Evolutionary conservation across 2,329 filamentous ascomycete genomes (phyloP).

Genomic region (Mycosphaerella sp.): DNA sequence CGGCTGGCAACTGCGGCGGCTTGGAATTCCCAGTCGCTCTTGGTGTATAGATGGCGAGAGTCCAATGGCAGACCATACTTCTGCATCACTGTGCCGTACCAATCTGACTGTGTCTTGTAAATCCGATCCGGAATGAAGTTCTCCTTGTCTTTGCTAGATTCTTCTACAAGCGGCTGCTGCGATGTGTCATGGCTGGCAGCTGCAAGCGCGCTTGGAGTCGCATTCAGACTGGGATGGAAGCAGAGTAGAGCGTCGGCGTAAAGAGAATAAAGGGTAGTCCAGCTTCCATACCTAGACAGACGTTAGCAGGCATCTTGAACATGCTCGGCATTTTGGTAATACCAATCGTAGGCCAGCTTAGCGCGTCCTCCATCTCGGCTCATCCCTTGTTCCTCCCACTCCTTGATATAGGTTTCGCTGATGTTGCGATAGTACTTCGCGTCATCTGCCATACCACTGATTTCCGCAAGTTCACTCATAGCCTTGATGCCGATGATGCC

Average conservation of each 20-base stretch:
- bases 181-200: slow-evolving; percentile 1
- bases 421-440: slow-evolving; percentile 54
- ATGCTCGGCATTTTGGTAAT: neutral
- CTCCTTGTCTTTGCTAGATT: slow-evolving; percentile 2
- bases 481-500: slow-evolving; percentile 76
- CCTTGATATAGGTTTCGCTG: slow-evolving; percentile 59
- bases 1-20: slow-evolving; percentile 70
- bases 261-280: slow-evolving; percentile 80
- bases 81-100: slow-evolving; percentile 73
- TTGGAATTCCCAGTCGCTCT: slow-evolving; percentile 82
- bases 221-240: slow-evolving; percentile 54
- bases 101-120: slow-evolving; percentile 72
- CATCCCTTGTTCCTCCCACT: slow-evolving; percentile 66
- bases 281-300: slow-evolving; percentile 55
- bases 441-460: slow-evolving; percentile 54
- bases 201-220: slow-evolving; percentile 10
- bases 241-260: slow-evolving; percentile 75
- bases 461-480: slow-evolving; percentile 62
- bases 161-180: slow-evolving; percentile 17
- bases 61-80: slow-evolving; percentile 78
- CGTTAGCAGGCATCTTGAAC: neutral
- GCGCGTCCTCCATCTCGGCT: slow-evolving; percentile 64
- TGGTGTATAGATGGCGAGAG: slow-evolving; percentile 74
- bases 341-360: slow-evolving; percentile 70
- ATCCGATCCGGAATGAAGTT: slow-evolving; percentile 64